phyloP scores from a whole-genome alignment of 1,284 basidiomycete species.

The Puccinia horiana region DNA sequence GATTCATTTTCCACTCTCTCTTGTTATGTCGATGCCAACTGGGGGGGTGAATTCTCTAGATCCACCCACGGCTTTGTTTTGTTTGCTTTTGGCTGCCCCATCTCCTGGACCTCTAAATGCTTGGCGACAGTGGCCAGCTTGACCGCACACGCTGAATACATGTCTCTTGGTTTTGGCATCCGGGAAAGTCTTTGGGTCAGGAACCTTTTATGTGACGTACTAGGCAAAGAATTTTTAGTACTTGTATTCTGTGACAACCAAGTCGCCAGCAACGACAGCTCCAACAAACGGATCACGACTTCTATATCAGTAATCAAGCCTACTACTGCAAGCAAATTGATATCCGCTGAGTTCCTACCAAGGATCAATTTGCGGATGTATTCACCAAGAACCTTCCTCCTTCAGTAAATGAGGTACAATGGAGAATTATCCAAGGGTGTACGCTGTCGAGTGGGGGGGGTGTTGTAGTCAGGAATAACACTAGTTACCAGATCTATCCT shows the following conservation, averaged over 20 bases:
- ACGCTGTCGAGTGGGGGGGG: too few relatives aligned
- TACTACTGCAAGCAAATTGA: too few relatives aligned
- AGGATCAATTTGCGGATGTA: too few relatives aligned
- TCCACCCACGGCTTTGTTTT: neutral
- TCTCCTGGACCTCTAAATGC: neutral
- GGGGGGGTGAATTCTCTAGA: slow-evolving; percentile 3
- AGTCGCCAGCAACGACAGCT: neutral
- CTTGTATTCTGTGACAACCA: too few relatives aligned
- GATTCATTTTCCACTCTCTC: neutral
- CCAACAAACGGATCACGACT: neutral
- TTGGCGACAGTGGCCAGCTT: neutral
- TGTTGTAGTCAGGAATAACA: too few relatives aligned
- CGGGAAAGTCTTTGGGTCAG: neutral
- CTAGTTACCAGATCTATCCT: too few relatives aligned
- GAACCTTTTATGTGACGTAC: neutral
- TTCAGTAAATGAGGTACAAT: too few relatives aligned
- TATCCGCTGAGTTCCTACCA: too few relatives aligned
- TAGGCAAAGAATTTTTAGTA: neutral
- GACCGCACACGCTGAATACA: slow-evolving; percentile 6
- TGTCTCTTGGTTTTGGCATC: neutral
- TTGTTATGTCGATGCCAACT: neutral
- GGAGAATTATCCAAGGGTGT: too few relatives aligned
- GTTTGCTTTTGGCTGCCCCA: neutral
- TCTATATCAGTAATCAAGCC: too few relatives aligned
- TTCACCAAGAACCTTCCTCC: too few relatives aligned